These are phyloP conservation scores for Phalaenopsis equestris DNA, from an alignment of 106 monocot genomes.

Conservation along the genomic window DNA sequence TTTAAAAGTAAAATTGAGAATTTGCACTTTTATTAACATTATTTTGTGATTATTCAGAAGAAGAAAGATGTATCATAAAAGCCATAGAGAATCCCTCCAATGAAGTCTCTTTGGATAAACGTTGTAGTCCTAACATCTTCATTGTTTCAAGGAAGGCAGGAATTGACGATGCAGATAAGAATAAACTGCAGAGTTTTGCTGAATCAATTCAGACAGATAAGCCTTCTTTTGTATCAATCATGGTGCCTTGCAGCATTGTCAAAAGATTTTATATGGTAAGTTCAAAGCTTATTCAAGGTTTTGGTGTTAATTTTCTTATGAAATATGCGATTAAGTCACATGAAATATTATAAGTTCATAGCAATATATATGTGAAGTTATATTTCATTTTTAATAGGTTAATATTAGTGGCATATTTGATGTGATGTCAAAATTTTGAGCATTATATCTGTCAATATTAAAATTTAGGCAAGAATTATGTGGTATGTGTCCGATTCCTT, in stretches of 20 bases:
- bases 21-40: not conserved
- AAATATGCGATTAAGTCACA: not conserved
- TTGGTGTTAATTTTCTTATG: not conserved
- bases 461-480: no score
- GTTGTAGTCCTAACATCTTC: not conserved
- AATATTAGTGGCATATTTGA: no score
- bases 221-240: slow-evolving; percentile 21
- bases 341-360: not conserved
- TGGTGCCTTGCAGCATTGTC: slow-evolving; percentile 5
- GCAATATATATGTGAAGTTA: no score
- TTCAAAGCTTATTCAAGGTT: not conserved
- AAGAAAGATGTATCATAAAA: not conserved
- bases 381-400: no score
- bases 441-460: no score
- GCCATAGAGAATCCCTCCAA: not conserved
- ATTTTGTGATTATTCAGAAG: slow-evolving; percentile 5
- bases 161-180: slow-evolving; percentile 1
- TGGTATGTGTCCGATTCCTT: no score
- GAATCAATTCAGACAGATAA: slow-evolving; percentile 9
- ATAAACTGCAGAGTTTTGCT: slow-evolving; percentile 4
- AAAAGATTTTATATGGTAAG: slow-evolving; percentile 17
- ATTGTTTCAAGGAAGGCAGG: not conserved
- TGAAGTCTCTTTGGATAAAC: not conserved
- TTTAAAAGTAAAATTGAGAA: not conserved
- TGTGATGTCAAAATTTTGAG: no score